Evolutionary conservation across 306 rosid genomes (phyloP), one percentile per base, ranked within the genome.

Genomic region (Pterocarpus macrocarpus): DNA sequence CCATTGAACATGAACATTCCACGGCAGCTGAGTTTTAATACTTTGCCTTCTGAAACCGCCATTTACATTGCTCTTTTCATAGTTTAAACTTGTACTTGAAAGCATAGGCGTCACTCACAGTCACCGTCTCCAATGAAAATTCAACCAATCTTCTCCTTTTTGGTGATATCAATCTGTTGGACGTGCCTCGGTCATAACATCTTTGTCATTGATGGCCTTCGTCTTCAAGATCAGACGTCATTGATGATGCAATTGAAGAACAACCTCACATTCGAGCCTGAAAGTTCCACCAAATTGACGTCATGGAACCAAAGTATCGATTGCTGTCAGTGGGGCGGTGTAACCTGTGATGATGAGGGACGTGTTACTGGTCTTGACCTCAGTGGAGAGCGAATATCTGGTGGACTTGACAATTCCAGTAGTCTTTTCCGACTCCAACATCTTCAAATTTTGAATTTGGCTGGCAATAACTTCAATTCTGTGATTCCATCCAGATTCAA

Each of bases 361-460:
- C 75, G 5, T 65, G 86, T 88, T 14, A 17, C 1, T 33, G 76
- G 73, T 36, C 81, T 88, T n/a, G 77, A 83, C 22, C 41, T 86
- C 1, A 65, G 73, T 28, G 4, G 1, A 0, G 80, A 83, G 71
- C 1, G 0, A 0, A 86, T 88, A 7, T 2, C 0, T 0, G 75
- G 80, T 12, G 80, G 66, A 47, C 35, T 86, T 8, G 47, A 72
- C 43, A 17, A 69, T 30, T 82, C 81, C 5, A 84, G 74, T 5
- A 33, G 56, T 12, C 64, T 87, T 3, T 87, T 84, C 73, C 2
- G 32, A 47, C 86, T 87, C 8, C 71, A 72, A 47, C 14, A 82
- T 82, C 87, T 86, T 12, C 43, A 80, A 14, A 44, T 15, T 28
- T 13, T 84, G 4, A 80, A 73, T 2, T 78, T 89, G 72, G 82